Evolutionary conservation across 1,284 basidiomycete genomes (phyloP).

Genomic region (Neotropicomus parvogracilis): DNA sequence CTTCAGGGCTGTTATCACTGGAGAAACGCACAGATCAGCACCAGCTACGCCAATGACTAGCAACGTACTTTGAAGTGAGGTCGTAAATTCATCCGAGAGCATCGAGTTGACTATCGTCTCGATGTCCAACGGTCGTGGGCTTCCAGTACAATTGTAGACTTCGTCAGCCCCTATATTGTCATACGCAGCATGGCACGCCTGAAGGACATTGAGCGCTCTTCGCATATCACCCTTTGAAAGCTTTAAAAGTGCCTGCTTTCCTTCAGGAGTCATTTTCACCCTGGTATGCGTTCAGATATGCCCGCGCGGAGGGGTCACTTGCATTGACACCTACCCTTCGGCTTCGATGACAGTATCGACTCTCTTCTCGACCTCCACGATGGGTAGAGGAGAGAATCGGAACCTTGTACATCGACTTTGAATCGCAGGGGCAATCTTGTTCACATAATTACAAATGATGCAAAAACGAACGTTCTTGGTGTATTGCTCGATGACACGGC

Average conservation of each 20-base stretch:
- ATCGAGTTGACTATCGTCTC: slow-evolving; percentile 92
- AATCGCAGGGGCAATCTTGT: slow-evolving; percentile 98
- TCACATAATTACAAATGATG: slow-evolving; percentile 99
- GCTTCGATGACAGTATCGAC: slow-evolving; percentile 77
- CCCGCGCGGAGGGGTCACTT: background rate
- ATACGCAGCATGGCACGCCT: slow-evolving; percentile 98
- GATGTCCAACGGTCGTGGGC: slow-evolving; percentile 92
- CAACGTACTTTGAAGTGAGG: slow-evolving; percentile 77
- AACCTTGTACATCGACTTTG: slow-evolving; percentile 98
- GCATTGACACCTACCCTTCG: slow-evolving; percentile 66
- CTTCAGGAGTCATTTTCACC: slow-evolving; percentile 83
- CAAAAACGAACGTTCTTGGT: slow-evolving; percentile 99
- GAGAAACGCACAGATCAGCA: slow-evolving; percentile 1
- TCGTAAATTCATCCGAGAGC: slow-evolving; percentile 96
- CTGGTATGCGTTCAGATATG: slow-evolving; percentile 40
- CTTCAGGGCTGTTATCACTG: slow-evolving; percentile 87
- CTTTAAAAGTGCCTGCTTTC: slow-evolving; percentile 86
- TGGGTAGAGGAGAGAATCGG: slow-evolving; percentile 93
- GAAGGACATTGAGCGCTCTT: slow-evolving; percentile 90
- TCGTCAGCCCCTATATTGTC: slow-evolving; percentile 85
- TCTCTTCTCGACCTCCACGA: slow-evolving; percentile 81
- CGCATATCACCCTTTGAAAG: slow-evolving; percentile 98
- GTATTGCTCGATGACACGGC: slow-evolving; percentile 97
- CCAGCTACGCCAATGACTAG: background rate
- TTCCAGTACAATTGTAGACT: slow-evolving; percentile 96